Conservation (phyloP, 1,139 yeast species). For the Hanseniaspora gamundiae region DNA sequence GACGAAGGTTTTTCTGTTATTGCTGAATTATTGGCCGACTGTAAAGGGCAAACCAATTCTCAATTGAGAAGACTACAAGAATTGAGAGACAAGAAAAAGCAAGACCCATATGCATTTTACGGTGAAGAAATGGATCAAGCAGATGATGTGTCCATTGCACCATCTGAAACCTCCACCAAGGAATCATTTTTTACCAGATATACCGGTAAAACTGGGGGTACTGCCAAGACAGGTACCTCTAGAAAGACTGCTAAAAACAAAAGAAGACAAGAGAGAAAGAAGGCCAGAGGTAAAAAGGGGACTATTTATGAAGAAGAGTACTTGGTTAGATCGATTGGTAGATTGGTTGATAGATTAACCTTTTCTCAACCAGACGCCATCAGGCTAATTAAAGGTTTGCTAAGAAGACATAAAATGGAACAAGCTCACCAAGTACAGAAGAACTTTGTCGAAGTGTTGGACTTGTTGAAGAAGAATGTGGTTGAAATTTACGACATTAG, state of each 20-base stretch:
- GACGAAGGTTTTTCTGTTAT: conserved; percentile 81
- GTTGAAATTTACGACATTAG: conserved; percentile 69
- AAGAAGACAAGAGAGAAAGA: conserved; percentile 90
- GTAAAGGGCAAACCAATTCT: conserved; percentile 71
- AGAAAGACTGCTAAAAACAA: conserved; percentile 83
- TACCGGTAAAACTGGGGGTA: conserved; percentile 90
- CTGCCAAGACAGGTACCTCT: conserved; percentile 94
- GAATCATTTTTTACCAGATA: conserved; percentile 91
- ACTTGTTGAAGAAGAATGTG: conserved; percentile 43
- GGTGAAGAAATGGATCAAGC: conserved; percentile 68
- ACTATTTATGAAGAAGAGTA: conserved; percentile 96
- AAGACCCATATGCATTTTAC: conserved; percentile 78
- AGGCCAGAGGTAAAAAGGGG: conserved; percentile 94
- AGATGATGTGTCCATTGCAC: conserved; percentile 90
- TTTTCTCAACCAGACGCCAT: conserved; percentile 66
- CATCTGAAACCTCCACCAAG: conserved; percentile 84
- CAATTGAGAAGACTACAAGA: conserved; percentile 79
- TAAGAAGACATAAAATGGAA: conserved; percentile 60
- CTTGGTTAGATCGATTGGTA: conserved; percentile 73
- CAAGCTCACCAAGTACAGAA: conserved; percentile 78
- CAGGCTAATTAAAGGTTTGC: conserved; percentile 59
- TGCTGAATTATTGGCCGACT: conserved; percentile 85
- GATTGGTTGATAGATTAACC: conserved; percentile 72
- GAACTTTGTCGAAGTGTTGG: conserved; percentile 47
- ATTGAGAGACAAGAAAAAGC: conserved; percentile 65